Conservation (phyloP, 257 asterid species). For the Capsicum pubescens region DNA sequence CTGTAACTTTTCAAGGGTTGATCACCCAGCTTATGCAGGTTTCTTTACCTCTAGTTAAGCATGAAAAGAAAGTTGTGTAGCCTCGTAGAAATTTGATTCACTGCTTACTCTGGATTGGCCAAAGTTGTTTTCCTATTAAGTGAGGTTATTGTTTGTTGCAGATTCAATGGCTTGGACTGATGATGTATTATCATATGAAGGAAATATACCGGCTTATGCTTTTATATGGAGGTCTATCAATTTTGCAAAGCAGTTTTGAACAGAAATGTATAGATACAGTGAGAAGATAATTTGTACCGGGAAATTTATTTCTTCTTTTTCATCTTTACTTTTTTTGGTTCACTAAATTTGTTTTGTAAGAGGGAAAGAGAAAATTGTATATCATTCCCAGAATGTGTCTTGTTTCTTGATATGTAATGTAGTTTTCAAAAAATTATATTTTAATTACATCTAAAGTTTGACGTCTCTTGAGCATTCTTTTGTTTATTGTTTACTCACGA, state of each 20-base stretch:
- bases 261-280: conserved; percentile 31
- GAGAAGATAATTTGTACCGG: background rate
- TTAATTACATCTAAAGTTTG: background rate
- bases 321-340: background rate
- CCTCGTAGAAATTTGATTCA: background rate
- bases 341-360: conserved; percentile 9
- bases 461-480: background rate
- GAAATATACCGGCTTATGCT: conserved; percentile 6
- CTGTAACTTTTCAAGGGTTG: background rate
- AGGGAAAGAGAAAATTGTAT: conserved; percentile 8
- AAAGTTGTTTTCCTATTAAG: background rate
- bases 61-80: background rate
- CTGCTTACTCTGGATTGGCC: background rate
- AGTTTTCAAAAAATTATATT: background rate
- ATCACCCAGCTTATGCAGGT: background rate
- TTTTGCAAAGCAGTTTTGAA: conserved; percentile 26
- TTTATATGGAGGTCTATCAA: conserved; percentile 3
- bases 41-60: background rate
- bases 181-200: conserved; percentile 12
- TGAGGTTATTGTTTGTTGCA: conserved; percentile 17
- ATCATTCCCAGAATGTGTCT: background rate
- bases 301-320: background rate
- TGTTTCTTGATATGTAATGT: background rate
- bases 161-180: conserved; percentile 17
- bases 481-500: background rate